Evolutionary conservation across 2,329 filamentous ascomycete genomes (phyloP).

Genomic region (Exophiala dermatitidis): DNA sequence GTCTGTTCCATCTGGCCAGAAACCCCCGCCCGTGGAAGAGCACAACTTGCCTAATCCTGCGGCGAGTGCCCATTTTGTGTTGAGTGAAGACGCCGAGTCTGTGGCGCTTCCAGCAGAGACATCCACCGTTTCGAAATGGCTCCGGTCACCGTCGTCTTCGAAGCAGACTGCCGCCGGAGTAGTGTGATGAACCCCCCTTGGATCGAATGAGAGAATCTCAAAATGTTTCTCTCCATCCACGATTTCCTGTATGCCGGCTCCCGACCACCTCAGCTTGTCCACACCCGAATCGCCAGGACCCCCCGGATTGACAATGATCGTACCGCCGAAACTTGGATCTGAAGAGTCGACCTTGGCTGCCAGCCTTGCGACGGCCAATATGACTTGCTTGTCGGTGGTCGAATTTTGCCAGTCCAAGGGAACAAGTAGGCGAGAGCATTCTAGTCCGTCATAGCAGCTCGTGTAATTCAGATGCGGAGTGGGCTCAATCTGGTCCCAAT

Average conservation of each 20-base stretch:
- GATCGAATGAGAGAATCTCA: slow-evolving; percentile 40
- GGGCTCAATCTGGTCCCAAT: slow-evolving; percentile 22
- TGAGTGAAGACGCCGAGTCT: slow-evolving; percentile 11
- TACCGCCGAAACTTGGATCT: slow-evolving; percentile 41
- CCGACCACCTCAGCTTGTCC: slow-evolving; percentile 27
- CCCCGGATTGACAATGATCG: slow-evolving; percentile 44
- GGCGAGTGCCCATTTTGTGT: slow-evolving; percentile 22
- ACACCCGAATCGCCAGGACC: slow-evolving; percentile 37
- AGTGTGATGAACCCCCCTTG: slow-evolving; percentile 37
- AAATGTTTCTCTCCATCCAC: slow-evolving; percentile 37
- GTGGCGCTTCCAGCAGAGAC: slow-evolving; percentile 18
- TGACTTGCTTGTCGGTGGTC: slow-evolving; percentile 33
- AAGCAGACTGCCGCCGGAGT: slow-evolving; percentile 28
- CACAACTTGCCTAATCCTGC: slow-evolving; percentile 19
- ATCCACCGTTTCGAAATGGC: slow-evolving; percentile 4
- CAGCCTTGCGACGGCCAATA: slow-evolving; percentile 42
- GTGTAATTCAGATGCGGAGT: slow-evolving; percentile 32
- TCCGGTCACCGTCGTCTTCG: slow-evolving; percentile 12
- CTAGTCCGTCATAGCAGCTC: slow-evolving; percentile 39
- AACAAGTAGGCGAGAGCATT: slow-evolving; percentile 45
- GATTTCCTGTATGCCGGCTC: slow-evolving; percentile 22
- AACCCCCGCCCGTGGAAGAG: slow-evolving; percentile 19
- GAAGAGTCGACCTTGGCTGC: slow-evolving; percentile 35
- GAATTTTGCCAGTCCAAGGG: slow-evolving; percentile 42
- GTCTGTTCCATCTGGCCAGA: slow-evolving; percentile 27